Conservation (phyloP, 192 early-diverging fungal genomes). For the Helicostylum pulchrum region DNA sequence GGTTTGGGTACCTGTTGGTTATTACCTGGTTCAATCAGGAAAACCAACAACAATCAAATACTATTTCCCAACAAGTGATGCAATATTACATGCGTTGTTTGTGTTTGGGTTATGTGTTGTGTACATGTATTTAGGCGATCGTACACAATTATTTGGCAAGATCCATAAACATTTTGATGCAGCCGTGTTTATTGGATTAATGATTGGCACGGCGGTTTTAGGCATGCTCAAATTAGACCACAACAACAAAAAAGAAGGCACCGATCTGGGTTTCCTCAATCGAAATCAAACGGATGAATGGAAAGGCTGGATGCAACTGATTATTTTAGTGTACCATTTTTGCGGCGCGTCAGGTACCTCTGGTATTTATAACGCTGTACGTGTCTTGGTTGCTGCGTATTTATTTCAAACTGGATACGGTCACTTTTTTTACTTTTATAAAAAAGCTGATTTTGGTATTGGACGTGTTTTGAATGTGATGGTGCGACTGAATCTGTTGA, state of each 20-base stretch:
- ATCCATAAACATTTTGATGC: slow-evolving; percentile 61
- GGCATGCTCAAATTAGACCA: slow-evolving; percentile 40
- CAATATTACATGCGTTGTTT: slow-evolving; percentile 42
- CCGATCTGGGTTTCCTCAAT: slow-evolving; percentile 59
- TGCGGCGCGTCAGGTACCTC: slow-evolving; percentile 61
- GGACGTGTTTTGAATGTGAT: slow-evolving; percentile 60
- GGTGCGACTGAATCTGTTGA: slow-evolving; percentile 68
- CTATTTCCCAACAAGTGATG: slow-evolving; percentile 44
- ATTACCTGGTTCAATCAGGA: not conserved
- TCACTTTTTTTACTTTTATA: slow-evolving; percentile 71
- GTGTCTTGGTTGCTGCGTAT: slow-evolving; percentile 73
- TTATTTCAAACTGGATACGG: slow-evolving; percentile 85
- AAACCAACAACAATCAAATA: not conserved
- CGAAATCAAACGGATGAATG: slow-evolving; percentile 83
- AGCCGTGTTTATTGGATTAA: slow-evolving; percentile 47
- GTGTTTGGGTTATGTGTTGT: slow-evolving; percentile 54
- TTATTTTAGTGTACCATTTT: slow-evolving; percentile 71
- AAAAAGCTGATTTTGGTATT: slow-evolving; percentile 66
- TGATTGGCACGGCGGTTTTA: slow-evolving; percentile 33
- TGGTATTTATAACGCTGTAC: slow-evolving; percentile 70
- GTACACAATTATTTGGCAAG: slow-evolving; percentile 67
- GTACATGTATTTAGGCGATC: slow-evolving; percentile 66
- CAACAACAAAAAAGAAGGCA: slow-evolving; percentile 39
- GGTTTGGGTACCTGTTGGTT: slow-evolving; percentile 37
- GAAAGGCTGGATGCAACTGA: slow-evolving; percentile 88